A percentile compares a stretch with the other conserved stretches of the same genome.
Conservation (phyloP, 148 eudicot species). For the Beta vulgaris region DNA sequence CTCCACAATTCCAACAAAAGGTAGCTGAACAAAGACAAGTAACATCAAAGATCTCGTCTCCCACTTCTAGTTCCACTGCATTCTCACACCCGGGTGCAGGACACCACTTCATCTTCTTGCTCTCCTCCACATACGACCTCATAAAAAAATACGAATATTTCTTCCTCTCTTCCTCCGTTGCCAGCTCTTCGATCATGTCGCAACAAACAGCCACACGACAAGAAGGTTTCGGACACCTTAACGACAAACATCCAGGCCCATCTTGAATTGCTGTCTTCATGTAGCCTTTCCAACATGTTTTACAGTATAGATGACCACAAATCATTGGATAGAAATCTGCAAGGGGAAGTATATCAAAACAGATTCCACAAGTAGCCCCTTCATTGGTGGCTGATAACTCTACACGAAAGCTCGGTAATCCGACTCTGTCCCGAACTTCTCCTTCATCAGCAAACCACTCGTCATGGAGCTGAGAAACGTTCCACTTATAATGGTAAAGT, state of each 20-base stretch:
- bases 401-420: conserved; percentile 21
- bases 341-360: conserved; percentile 50
- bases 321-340: conserved; percentile 35
- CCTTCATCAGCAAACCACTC: conserved; percentile 70
- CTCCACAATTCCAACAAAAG: conserved; percentile 68
- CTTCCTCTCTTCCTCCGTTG: conserved; percentile 38
- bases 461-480: conserved; percentile 34
- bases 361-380: conserved; percentile 50
- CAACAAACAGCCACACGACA: conserved; percentile 50
- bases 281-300: conserved; percentile 53
- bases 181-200: conserved; percentile 45
- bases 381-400: neutral
- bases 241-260: conserved; percentile 25
- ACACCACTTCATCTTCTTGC: conserved; percentile 73
- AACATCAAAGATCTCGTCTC: conserved; percentile 38
- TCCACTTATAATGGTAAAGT: conserved; percentile 61
- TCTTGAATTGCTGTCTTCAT: conserved; percentile 18
- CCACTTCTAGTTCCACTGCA: conserved; percentile 6
- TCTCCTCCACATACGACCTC: conserved; percentile 60
- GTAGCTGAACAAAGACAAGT: conserved; percentile 39
- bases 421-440: conserved; percentile 44
- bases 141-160: conserved; percentile 50
- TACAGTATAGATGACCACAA: conserved; percentile 69
- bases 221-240: conserved; percentile 70
- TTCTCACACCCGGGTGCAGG: conserved; percentile 63